These are phyloP conservation scores for Rhynchosporium secalis DNA, from an alignment of 2,329 filamentous ascomycete species.

Conservation along the genomic window DNA sequence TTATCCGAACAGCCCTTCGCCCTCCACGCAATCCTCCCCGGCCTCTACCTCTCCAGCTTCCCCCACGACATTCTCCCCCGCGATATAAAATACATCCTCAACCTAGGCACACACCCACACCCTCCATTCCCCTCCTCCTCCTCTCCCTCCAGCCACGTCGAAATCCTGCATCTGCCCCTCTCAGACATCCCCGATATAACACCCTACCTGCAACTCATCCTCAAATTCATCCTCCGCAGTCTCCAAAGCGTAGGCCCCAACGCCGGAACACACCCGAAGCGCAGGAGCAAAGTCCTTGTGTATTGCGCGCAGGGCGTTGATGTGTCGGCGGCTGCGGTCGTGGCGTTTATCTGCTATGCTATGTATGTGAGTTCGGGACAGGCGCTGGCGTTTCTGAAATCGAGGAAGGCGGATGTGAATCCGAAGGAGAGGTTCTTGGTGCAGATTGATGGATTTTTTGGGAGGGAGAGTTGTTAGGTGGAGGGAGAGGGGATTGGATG, in stretches of 20 bases:
- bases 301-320: background rate
- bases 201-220: background rate
- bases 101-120: background rate
- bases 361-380: background rate
- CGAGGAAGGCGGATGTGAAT: background rate
- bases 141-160: no score
- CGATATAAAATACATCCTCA: background rate
- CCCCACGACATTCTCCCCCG: background rate
- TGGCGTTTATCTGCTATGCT: background rate
- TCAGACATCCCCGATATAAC: background rate
- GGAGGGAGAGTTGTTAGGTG: background rate
- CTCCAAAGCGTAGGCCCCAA: background rate
- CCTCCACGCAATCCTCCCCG: background rate
- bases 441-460: background rate
- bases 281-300: background rate
- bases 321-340: background rate
- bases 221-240: background rate
- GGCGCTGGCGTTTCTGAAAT: background rate
- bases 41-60: background rate
- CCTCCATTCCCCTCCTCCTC: no score
- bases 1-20: no score
- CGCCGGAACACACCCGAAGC: no score
- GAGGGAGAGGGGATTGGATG: background rate
- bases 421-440: background rate
- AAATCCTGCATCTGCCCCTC: background rate